Conservation (phyloP, 1,139 yeast species). For the Debaryomycetaceae sp. region DNA sequence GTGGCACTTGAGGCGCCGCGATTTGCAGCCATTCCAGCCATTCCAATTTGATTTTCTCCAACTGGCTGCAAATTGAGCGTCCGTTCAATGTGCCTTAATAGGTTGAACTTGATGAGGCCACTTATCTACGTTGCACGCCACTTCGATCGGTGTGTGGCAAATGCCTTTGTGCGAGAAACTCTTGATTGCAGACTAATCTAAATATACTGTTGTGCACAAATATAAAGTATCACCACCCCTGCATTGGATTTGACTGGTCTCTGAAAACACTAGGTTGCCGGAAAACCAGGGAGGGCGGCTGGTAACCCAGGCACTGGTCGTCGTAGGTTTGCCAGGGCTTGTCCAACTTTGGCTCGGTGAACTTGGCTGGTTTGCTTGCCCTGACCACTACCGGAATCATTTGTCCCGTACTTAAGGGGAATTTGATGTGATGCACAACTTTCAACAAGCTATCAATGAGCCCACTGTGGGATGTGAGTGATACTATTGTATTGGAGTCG, state of each 20-base stretch:
- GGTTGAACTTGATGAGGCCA: too few relatives aligned
- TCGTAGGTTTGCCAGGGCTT: slow-evolving; percentile 10
- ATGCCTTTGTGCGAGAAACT: too few relatives aligned
- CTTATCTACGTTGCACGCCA: too few relatives aligned
- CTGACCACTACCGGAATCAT: slow-evolving; percentile 19
- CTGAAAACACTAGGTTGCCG: too few relatives aligned
- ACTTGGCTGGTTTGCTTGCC: slow-evolving; percentile 8
- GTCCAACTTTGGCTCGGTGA: slow-evolving; percentile 8
- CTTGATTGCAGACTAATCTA: too few relatives aligned
- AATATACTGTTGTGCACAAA: too few relatives aligned
- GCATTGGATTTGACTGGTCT: too few relatives aligned
- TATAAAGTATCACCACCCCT: too few relatives aligned
- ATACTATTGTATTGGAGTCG: slow-evolving; percentile 23
- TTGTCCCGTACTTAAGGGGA: slow-evolving; percentile 18
- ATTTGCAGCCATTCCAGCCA: slow-evolving; percentile 2
- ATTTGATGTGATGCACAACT: slow-evolving; percentile 23
- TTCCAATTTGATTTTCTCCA: background rate
- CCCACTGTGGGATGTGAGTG: slow-evolving; percentile 34
- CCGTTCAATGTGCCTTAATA: too few relatives aligned
- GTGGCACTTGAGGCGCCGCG: slow-evolving; percentile 1
- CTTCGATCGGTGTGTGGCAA: too few relatives aligned
- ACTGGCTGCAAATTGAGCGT: too few relatives aligned
- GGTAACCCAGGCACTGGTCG: slow-evolving; percentile 8
- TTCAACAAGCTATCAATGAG: slow-evolving; percentile 26
- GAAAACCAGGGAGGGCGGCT: background rate